Percentiles rank a stretch among this genome's conserved stretches.
Evolutionary conservation across 768 basidiomycete species (phyloP).

Genomic region (Suillus lakei): DNA sequence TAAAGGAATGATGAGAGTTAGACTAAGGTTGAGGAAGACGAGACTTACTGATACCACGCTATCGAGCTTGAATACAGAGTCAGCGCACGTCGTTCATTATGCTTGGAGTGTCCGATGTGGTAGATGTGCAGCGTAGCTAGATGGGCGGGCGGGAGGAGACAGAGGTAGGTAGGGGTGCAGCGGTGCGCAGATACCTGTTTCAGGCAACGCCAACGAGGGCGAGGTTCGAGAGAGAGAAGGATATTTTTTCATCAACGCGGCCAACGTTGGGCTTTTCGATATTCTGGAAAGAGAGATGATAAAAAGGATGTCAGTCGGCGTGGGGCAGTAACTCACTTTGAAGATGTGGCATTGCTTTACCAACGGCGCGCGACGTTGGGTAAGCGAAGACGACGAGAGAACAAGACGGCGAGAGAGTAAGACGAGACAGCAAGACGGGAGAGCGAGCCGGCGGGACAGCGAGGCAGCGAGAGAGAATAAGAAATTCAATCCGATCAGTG

Average conservation of each 20-base stretch:
- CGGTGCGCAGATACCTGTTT: not conserved
- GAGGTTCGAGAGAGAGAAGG: not conserved
- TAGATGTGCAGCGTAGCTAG: not conserved
- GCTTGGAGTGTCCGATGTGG: not conserved
- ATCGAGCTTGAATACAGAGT: not conserved
- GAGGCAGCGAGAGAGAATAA: not conserved
- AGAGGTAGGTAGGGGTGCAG: not conserved
- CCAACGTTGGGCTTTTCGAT: slow-evolving; percentile 2
- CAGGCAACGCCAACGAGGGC: not conserved
- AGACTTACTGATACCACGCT: not conserved
- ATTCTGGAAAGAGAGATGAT: not conserved
- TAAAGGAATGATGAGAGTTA: not conserved
- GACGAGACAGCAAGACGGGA: not conserved
- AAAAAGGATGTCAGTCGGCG: not conserved
- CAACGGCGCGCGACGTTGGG: not conserved
- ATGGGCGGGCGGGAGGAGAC: not conserved
- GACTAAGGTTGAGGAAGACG: not conserved
- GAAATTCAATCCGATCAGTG: not conserved
- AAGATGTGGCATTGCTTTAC: not conserved
- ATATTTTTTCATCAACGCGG: not conserved
- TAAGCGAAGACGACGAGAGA: not conserved
- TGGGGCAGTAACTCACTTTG: not conserved
- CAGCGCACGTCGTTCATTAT: not conserved
- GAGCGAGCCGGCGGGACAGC: not conserved
- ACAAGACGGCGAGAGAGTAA: not conserved